Base-by-base conservation (phyloP, 1,139 yeast species). In the Kluyveromyces sp. region DNA sequence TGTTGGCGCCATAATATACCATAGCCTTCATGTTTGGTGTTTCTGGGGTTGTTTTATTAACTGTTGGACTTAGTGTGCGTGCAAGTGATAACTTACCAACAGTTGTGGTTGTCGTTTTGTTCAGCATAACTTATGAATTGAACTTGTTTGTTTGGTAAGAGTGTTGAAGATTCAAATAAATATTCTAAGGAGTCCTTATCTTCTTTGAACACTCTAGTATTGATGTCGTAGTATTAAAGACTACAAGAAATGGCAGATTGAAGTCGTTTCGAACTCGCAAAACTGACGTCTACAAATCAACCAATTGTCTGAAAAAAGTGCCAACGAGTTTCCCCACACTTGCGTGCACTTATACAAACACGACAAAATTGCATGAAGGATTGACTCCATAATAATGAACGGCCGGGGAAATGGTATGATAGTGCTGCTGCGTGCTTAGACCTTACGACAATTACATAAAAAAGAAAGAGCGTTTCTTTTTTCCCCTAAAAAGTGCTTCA, bases 1-100 rank as follows among this genome's bases (percentile, higher is more conserved):
- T 28, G 33, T 37, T 37, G 7, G 40, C 40, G 9, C 40, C 40
- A 17, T 37, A 28, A 37, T 37, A 37, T 4, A 37, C 40, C 40
- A 37, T 37, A 29, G 40, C 40, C 33, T 37, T 37, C 40, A 37
- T 37, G 33, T 18, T 37, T 28, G 15, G 11, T 4, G 26, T n/a
- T 19, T 33, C 25, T 17, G 25, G 7, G n/a, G 36, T 11, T 3
- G 4, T 18, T 11, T 17, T 33, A 11, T 17, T 19, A 8, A 19
- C 7, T 17, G 13, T 33, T 18, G 36, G 19, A 22, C 22, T 19
- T 9, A 33, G 20, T 9, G 36, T 9, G 20, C 36, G 36, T 33
- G 8, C n/a, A 6, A 33, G 12, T 7, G 25, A 18, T 9, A 19
- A 7, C 8, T 9, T 11, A 17, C 26, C 36, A 9, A 33, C n/a